phyloP scores from a whole-genome alignment of 306 rosid genomes.

The Oemleria cerasiformis region DNA sequence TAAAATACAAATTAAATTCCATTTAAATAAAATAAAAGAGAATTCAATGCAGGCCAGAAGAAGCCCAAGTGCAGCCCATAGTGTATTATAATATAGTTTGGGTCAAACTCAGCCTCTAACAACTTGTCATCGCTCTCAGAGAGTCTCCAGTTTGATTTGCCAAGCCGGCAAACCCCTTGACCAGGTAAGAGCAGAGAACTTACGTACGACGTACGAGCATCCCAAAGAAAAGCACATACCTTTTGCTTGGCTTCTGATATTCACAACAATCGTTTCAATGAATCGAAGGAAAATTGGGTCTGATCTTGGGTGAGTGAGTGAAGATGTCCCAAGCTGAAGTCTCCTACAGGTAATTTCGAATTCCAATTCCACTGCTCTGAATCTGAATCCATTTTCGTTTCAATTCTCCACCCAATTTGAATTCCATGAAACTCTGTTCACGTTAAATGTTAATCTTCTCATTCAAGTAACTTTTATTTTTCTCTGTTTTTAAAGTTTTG shows the following conservation, averaged over 20 bases:
- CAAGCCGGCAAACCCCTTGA: neutral
- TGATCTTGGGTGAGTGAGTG: slow-evolving; percentile 10
- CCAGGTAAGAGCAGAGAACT: neutral
- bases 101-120: neutral
- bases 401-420: neutral
- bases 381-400: slow-evolving; percentile 3
- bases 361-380: neutral
- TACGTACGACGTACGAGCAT: slow-evolving; percentile 1
- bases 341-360: slow-evolving; percentile 15
- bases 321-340: slow-evolving; percentile 25
- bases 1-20: too few species aligned
- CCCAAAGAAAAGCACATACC: neutral
- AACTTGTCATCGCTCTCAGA: neutral
- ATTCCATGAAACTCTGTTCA: neutral
- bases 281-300: neutral
- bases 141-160: neutral
- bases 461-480: neutral
- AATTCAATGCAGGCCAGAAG: neutral
- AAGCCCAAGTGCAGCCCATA: slow-evolving; percentile 4
- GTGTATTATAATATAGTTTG: neutral
- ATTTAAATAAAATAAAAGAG: neutral
- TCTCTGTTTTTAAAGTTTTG: neutral
- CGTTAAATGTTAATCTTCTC: neutral
- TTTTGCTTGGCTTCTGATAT: too few species aligned
- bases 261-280: slow-evolving; percentile 3